These are phyloP conservation scores for Lentinula detonsa DNA, from an alignment of 768 basidiomycete genomes.

Conservation along the genomic window DNA sequence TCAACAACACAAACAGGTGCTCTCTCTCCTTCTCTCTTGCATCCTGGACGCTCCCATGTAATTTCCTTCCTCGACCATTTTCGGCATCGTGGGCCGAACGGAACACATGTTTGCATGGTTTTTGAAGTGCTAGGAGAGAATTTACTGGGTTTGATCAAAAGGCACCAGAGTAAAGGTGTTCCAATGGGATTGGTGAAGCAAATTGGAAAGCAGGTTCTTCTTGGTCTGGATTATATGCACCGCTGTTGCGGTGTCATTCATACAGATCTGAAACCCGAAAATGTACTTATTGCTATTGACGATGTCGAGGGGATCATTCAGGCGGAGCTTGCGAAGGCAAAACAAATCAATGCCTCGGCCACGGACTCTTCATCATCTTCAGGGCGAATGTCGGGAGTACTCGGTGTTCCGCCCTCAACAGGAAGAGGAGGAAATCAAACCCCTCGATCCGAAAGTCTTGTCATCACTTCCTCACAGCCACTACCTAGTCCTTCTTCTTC, in stretches of 20 bases:
- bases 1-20: constrained; percentile 33
- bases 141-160: constrained; percentile 91
- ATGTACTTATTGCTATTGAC: constrained; percentile 95
- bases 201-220: constrained; percentile 91
- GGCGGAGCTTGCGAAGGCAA: constrained; percentile 53
- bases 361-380: constrained; percentile 39
- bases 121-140: constrained; percentile 99
- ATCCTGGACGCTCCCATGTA: constrained; percentile 90
- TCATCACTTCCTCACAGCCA: constrained; percentile 92
- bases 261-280: constrained; percentile 98
- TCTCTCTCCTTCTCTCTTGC: constrained; percentile 56
- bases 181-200: constrained; percentile 90
- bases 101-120: constrained; percentile 98
- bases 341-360: constrained; percentile 28
- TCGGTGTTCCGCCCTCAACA: constrained; percentile 90
- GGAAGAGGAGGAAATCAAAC: constrained; percentile 97
- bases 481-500: constrained; percentile 82
- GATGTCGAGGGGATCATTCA: constrained; percentile 92
- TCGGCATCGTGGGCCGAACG: constrained; percentile 93
- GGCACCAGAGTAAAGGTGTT: constrained; percentile 97
- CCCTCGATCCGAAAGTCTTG: constrained; percentile 66
- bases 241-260: constrained; percentile 96
- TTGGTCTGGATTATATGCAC: constrained; percentile 98
- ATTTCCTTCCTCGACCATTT: constrained; percentile 98
- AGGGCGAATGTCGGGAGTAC: constrained; percentile 47